These are phyloP conservation scores for Dioszegia hungarica DNA, from an alignment of 768 basidiomycete species.

Conservation along the genomic window DNA sequence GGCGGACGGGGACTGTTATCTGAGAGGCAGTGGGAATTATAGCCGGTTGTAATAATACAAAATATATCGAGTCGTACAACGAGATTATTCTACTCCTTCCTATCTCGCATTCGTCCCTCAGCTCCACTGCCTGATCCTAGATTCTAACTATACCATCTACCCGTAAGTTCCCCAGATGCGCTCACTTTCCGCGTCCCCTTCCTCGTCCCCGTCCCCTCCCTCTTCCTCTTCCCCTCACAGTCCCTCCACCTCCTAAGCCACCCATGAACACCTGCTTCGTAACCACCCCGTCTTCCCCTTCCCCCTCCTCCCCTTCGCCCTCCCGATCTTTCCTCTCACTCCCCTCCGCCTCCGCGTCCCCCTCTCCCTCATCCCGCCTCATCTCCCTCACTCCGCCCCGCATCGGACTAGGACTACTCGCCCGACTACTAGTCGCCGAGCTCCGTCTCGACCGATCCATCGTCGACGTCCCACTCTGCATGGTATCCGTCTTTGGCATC, in stretches of 20 bases:
- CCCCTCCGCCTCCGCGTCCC: not conserved
- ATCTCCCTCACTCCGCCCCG: not conserved
- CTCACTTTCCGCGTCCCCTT: not conserved
- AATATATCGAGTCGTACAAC: no score
- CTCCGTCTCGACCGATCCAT: not conserved
- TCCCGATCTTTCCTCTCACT: not conserved
- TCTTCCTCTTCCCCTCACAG: not conserved
- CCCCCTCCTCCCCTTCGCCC: not conserved
- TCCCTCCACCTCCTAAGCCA: not conserved
- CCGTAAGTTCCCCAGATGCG: no score
- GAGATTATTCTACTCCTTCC: no score
- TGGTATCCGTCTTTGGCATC: not conserved
- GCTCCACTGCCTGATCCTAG: no score
- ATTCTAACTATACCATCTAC: no score
- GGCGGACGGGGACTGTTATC: not conserved
- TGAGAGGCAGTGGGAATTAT: no score
- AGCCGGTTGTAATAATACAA: no score
- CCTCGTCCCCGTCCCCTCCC: constrained; percentile 3
- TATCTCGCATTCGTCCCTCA: no score
- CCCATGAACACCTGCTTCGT: constrained; percentile 3
- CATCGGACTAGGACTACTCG: not conserved
- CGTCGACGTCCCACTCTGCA: not conserved
- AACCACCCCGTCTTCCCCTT: not conserved
- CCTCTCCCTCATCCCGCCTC: not conserved
- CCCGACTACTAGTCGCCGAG: not conserved